Evolutionary conservation across 805 yeast species (phyloP).

Genomic region (Priceomyces medius): DNA sequence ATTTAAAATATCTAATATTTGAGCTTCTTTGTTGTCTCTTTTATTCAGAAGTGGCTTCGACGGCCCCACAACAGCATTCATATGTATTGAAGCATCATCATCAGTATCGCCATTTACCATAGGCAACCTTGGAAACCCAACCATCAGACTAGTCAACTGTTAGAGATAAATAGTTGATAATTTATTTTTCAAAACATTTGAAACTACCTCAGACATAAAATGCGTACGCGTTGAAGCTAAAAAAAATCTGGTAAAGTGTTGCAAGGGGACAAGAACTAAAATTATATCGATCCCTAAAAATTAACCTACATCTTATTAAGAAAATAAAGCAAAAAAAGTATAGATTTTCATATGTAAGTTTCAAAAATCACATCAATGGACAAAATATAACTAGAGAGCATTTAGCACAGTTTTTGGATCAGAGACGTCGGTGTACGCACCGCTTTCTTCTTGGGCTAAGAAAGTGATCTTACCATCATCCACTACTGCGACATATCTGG

Average conservation of each 20-base stretch:
- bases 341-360: too few species aligned
- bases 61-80: constrained; percentile 36
- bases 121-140: constrained; percentile 37
- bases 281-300: too few species aligned
- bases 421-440: constrained; percentile 25
- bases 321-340: too few species aligned
- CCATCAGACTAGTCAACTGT: constrained; percentile 15
- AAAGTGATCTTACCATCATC: constrained; percentile 44
- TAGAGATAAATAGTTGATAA: too few species aligned
- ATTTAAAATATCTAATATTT: constrained; percentile 18
- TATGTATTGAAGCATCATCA: constrained; percentile 43
- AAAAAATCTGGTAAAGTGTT: too few species aligned
- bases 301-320: too few species aligned
- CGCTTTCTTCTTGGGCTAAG: constrained; percentile 27
- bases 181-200: too few species aligned
- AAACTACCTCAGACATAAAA: background rate
- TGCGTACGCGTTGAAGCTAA: background rate
- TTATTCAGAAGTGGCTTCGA: constrained; percentile 29
- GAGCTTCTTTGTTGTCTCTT: constrained; percentile 15
- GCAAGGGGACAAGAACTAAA: too few species aligned
- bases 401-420: constrained; percentile 23
- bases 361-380: too few species aligned
- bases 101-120: constrained; percentile 38
- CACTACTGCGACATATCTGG: constrained; percentile 72
- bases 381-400: background rate